These are phyloP conservation scores for Suhomyces tanzawaensis DNA, from an alignment of 805 yeast species.

Conservation along the genomic window DNA sequence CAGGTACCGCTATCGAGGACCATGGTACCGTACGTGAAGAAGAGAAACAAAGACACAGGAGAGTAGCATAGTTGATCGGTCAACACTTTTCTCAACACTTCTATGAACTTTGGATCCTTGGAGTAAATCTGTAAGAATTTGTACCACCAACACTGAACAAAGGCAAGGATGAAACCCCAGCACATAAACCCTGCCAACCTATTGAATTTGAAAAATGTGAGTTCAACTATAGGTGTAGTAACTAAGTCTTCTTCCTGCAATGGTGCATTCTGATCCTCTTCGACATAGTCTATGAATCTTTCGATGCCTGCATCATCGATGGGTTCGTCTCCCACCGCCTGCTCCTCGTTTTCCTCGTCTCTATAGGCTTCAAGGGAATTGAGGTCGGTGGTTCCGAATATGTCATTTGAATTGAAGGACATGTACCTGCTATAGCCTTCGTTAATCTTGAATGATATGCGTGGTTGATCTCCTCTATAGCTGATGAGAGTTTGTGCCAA, in stretches of 20 bases:
- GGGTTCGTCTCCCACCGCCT: not conserved
- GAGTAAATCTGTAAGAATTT: slow-evolving; percentile 76
- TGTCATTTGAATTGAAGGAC: slow-evolving; percentile 21
- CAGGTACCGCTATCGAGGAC: slow-evolving; percentile 73
- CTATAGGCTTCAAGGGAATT: slow-evolving; percentile 1
- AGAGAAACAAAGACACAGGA: slow-evolving; percentile 76
- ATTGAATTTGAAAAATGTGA: slow-evolving; percentile 56
- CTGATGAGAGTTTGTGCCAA: slow-evolving; percentile 71
- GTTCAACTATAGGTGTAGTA: slow-evolving; percentile 14
- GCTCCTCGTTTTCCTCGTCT: slow-evolving; percentile 1
- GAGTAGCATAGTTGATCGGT: slow-evolving; percentile 90
- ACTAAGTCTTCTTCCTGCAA: slow-evolving; percentile 3
- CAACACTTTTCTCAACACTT: slow-evolving; percentile 80
- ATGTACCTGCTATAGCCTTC: slow-evolving; percentile 12
- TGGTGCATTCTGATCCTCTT: slow-evolving; percentile 21
- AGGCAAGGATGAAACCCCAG: slow-evolving; percentile 86
- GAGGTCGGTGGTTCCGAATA: not conserved
- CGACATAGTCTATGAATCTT: slow-evolving; percentile 34
- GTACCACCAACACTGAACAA: slow-evolving; percentile 88
- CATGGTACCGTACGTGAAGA: slow-evolving; percentile 81
- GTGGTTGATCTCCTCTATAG: slow-evolving; percentile 22
- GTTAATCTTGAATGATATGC: slow-evolving; percentile 19
- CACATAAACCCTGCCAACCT: slow-evolving; percentile 75
- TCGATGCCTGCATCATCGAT: slow-evolving; percentile 28
- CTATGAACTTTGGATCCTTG: slow-evolving; percentile 78